Percentiles rank a stretch among this genome's conserved stretches.
Evolutionary conservation across 164 flowering plant genomes (phyloP).

Genomic region (Houttuynia cordata): DNA sequence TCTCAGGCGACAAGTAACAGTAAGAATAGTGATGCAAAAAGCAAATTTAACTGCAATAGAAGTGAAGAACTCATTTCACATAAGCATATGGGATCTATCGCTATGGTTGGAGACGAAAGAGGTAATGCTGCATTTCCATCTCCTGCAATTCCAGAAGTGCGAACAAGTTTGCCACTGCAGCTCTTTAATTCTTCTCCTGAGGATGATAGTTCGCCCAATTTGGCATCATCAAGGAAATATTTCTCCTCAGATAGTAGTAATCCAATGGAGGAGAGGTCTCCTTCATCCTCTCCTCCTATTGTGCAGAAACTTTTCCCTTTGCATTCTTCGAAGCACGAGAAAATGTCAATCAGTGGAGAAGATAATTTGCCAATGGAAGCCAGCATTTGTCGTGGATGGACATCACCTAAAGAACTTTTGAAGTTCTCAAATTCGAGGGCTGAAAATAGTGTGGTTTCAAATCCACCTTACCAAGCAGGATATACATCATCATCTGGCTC

Average conservation of each 20-base stretch:
- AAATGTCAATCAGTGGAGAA: slow-evolving; percentile 22
- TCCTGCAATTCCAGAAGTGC: slow-evolving; percentile 36
- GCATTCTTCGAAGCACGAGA: slow-evolving; percentile 35
- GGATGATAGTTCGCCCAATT: slow-evolving; percentile 43
- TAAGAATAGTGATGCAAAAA: slow-evolving; percentile 33
- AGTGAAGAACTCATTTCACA: slow-evolving; percentile 18
- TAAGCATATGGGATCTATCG: slow-evolving; percentile 20
- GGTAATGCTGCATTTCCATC: slow-evolving; percentile 43
- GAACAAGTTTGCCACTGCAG: slow-evolving; percentile 46
- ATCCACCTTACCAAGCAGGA: slow-evolving; percentile 46
- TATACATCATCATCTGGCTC: slow-evolving; percentile 74
- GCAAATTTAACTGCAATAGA: slow-evolving; percentile 27
- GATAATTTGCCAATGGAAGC: slow-evolving; percentile 25
- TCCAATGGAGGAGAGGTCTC: slow-evolving; percentile 66
- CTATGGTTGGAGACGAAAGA: slow-evolving; percentile 37
- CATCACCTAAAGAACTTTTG: slow-evolving; percentile 48
- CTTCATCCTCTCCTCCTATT: slow-evolving; percentile 67
- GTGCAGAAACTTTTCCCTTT: slow-evolving; percentile 61
- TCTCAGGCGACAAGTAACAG: slow-evolving; percentile 37
- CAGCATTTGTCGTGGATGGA: slow-evolving; percentile 28
- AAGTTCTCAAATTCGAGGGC: slow-evolving; percentile 27
- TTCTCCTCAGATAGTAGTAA: slow-evolving; percentile 84
- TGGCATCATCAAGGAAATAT: slow-evolving; percentile 46
- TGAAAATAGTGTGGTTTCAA: slow-evolving; percentile 31
- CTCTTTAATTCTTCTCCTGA: slow-evolving; percentile 67